Base-by-base conservation (phyloP, 495 filamentous ascomycete species). In the Hypoxylon fuscum region DNA sequence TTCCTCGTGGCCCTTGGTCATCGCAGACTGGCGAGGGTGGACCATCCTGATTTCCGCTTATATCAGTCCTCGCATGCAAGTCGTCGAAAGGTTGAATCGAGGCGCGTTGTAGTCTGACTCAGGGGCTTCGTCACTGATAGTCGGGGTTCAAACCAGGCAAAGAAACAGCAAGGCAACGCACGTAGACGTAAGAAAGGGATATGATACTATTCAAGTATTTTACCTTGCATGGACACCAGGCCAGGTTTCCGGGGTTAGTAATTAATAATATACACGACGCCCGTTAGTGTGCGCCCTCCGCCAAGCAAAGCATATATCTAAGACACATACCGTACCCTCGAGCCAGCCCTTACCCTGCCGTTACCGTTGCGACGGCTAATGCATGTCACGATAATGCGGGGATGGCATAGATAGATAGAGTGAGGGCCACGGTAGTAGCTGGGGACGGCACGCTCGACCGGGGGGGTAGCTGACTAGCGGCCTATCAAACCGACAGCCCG, bases 401-500 rank as follows among this genome's bases (percentile, higher is more conserved):
- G 63, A 61, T 66, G 53, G 40, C 43, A 57, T 66, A 48, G 20
- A 55, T 20, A 55, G 29, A 34, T 29, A 51, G 43, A 21, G 11
- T 17, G n/a, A n/a, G n/a, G 23, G 53, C 35, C 21, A 18, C 42
- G 34, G 55, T 54, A 54, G 44, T 17, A 47, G 23, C 46, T 52
- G 5, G 29, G 17, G 25, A 35, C 25, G 40, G 51, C n/a, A 15
- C 42, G 9, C 4, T 42, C 31, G 52, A 57, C 63, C 20, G 38
- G 62, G 63, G n/a, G 52, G 53, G 8, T 15, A 4, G 32, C 46
- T 56, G 21, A 43, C 51, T 56, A 57, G 45, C 51, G 62, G 51
- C 56, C 63, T 66, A 61, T 48, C 63, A 66, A 53, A 57, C 52
- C 56, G 63, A 66, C 56, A 61, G 52, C 32, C 63, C 63, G 47